Evolutionary conservation across 305 asterid species (phyloP), one percentile per base, ranked within the genome.

Genomic region (Ajuga reptans): DNA sequence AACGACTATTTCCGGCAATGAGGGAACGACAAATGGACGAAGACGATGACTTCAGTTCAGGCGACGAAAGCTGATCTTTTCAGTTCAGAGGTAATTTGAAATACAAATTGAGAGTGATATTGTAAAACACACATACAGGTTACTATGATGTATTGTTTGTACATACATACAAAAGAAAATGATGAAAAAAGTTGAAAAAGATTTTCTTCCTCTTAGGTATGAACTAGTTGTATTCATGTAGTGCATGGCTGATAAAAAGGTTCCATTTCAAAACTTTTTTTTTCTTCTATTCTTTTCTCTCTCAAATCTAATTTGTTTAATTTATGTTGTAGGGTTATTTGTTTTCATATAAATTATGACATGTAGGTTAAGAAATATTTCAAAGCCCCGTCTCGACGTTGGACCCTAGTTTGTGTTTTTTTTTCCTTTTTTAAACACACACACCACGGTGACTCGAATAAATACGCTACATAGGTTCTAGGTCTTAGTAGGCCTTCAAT

Each of bases 1-100:
- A 72, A 27, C 79, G 78, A 15, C 72, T 88, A 6, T 90, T 92
- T 78, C 98, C 98, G 10, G 88, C 95, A 36, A 80, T 90, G 83
- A 81, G 82, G 81, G 86, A 78, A 55, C 81, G 80, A 16, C 85
- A 80, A 45, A 47, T 69, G 45, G 85, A 84, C 9, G 84, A 83
- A 27, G 85, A 84, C 18, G 83, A 81, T 21, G 79, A 83, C 34
- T 81, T 76, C 81, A 80, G 86, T 73, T 92, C 96, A 31, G 97
- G 88, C 36, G 90, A 85, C 5, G 91, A 85, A 16, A 67, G 72
- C 66, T 84, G 78, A 71, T 60, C 73, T 58, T 66, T 54, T 3
- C 10, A 37, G 12, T 59, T 21, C 58, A 6, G 37, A 64, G 60
- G 57, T 60, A 34, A 51, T 51, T 42, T 36, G 1, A 36, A 9